These are phyloP conservation scores for Eimeria maxima DNA, from an alignment of 169 alveolate genomes.

Conservation along the genomic window DNA sequence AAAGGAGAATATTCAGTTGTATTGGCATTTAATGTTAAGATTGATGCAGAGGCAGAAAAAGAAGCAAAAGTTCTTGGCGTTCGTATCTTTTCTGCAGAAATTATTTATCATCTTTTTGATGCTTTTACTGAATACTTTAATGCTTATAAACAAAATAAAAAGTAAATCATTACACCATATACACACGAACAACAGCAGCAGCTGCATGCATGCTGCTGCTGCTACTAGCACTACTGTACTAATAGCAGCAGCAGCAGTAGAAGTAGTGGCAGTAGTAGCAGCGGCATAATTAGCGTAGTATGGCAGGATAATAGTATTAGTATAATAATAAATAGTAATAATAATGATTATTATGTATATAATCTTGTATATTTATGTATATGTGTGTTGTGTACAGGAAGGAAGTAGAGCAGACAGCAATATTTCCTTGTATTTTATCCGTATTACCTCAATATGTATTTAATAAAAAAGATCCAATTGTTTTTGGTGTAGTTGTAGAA, in stretches of 20 bases:
- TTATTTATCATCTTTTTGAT: constrained; percentile 99
- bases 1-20: constrained; percentile 98
- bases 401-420: constrained; percentile 86
- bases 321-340: neutral
- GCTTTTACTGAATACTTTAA: constrained; percentile 96
- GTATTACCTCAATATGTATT: constrained; percentile 96
- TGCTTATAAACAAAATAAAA: constrained; percentile 95
- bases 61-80: constrained; percentile 98
- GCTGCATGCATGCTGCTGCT: neutral
- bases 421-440: constrained; percentile 98
- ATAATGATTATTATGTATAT: neutral
- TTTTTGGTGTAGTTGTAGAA: constrained; percentile 94
- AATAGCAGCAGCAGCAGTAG: too few relatives aligned
- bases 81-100: constrained; percentile 98
- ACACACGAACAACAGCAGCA: too few relatives aligned
- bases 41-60: constrained; percentile 97
- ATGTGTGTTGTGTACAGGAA: constrained; percentile 22
- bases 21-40: constrained; percentile 98
- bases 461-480: constrained; percentile 98
- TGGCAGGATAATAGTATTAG: too few relatives aligned
- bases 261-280: neutral
- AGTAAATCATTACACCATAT: constrained; percentile 85
- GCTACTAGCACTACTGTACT: neutral
- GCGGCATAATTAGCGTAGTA: neutral
- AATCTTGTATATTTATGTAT: constrained; percentile 86